Conservation (phyloP, 352 stramenopile species). For the Phytopythium delawarense region DNA sequence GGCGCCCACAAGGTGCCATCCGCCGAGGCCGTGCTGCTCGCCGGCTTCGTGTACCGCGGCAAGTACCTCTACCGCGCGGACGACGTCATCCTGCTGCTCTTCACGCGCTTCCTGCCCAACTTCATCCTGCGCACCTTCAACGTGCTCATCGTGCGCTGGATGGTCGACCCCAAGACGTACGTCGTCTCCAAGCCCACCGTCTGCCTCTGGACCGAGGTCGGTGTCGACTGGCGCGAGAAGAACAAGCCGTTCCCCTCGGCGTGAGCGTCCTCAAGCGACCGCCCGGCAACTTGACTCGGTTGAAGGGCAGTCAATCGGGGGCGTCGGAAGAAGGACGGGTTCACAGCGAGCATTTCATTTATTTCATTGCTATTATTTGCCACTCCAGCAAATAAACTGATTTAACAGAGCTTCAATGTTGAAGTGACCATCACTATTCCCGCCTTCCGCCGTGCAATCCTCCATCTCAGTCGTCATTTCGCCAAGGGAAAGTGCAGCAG, state of each 20-base stretch:
- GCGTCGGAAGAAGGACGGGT: too few species aligned
- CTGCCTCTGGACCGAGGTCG: slow-evolving; percentile 32
- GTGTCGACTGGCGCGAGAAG: slow-evolving; percentile 29
- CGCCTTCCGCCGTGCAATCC: neutral
- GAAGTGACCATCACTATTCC: slow-evolving; percentile 40
- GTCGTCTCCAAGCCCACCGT: slow-evolving; percentile 22
- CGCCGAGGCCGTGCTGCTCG: slow-evolving; percentile 4
- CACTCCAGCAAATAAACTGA: neutral
- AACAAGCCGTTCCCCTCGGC: slow-evolving; percentile 29
- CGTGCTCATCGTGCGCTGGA: slow-evolving; percentile 14
- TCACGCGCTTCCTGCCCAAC: slow-evolving; percentile 6
- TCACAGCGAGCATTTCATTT: neutral
- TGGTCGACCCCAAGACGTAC: slow-evolving; percentile 21
- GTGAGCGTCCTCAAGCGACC: neutral
- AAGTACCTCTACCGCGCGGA: slow-evolving; percentile 8
- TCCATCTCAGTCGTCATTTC: slow-evolving; percentile 16
- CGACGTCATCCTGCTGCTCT: slow-evolving; percentile 8
- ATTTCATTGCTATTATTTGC: neutral
- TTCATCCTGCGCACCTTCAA: slow-evolving; percentile 14
- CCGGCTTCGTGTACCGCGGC: slow-evolving; percentile 3
- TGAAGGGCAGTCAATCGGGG: too few species aligned
- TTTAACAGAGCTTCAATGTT: slow-evolving; percentile 5
- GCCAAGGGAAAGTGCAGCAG: slow-evolving; percentile 5
- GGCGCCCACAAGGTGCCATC: neutral
- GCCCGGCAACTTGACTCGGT: too few species aligned